A percentile compares a stretch with the other conserved stretches of the same genome.
Conservation (phyloP, 2,329 filamentous ascomycete species). For the Talaromyces atroroseus region DNA sequence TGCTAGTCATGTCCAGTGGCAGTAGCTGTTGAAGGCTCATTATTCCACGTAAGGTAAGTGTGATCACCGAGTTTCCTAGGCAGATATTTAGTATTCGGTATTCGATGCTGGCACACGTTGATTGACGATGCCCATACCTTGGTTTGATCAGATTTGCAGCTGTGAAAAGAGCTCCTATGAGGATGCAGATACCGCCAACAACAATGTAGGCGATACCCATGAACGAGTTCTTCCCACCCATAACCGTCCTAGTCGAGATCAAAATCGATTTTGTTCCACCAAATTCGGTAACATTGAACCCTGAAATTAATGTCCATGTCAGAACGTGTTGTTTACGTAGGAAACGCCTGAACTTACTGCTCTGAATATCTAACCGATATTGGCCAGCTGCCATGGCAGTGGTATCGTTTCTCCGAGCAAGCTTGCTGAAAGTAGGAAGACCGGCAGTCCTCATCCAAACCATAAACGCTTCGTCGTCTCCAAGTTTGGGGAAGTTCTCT, state of each 20-base stretch:
- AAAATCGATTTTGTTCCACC: constrained; percentile 85
- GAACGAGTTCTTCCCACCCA: constrained; percentile 93
- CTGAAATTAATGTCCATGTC: constrained; percentile 41
- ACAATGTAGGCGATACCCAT: constrained; percentile 94
- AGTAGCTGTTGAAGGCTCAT: constrained; percentile 55
- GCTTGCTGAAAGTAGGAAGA: constrained; percentile 88
- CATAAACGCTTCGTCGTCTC: constrained; percentile 77
- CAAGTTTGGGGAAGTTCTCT: constrained; percentile 63
- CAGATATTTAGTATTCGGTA: background rate
- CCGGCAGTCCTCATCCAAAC: constrained; percentile 99
- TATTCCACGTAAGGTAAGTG: constrained; percentile 96
- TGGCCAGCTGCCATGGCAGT: constrained; percentile 61
- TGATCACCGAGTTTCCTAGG: constrained; percentile 92
- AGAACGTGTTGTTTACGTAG: background rate
- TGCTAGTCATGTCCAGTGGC: constrained; percentile 53
- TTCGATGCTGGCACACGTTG: background rate
- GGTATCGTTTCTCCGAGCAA: constrained; percentile 76
- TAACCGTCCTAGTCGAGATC: constrained; percentile 82
- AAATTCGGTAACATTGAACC: constrained; percentile 73
- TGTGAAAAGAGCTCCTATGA: constrained; percentile 83
- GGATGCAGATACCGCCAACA: constrained; percentile 85
- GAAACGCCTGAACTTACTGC: constrained; percentile 56
- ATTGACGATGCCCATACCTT: constrained; percentile 48
- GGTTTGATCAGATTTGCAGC: constrained; percentile 87
- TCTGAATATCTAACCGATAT: constrained; percentile 71